Evolutionary conservation across 2,329 filamentous ascomycete species (phyloP).

Genomic region (Trichoderma breve): DNA sequence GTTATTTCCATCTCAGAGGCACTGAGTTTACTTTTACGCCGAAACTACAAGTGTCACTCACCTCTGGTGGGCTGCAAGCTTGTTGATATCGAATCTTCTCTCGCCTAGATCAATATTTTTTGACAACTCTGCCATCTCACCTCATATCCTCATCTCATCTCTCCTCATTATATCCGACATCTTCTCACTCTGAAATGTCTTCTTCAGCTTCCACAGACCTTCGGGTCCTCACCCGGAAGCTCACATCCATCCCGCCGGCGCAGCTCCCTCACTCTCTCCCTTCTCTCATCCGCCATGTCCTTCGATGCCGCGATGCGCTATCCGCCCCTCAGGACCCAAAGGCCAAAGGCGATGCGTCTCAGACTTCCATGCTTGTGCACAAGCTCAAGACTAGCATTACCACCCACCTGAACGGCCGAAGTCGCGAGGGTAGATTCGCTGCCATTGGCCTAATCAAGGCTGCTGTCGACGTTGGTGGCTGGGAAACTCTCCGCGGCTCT

Average conservation of each 20-base stretch:
- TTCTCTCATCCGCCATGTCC: conserved; percentile 61
- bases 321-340: conserved; percentile 61
- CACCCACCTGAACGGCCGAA: conserved; percentile 75
- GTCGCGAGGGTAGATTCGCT: conserved; percentile 70
- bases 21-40: background rate
- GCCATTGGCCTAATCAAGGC: conserved; percentile 79
- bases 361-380: conserved; percentile 69
- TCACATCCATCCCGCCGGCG: conserved; percentile 68
- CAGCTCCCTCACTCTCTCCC: conserved; percentile 74
- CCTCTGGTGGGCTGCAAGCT: background rate
- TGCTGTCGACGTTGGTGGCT: conserved; percentile 76
- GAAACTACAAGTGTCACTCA: background rate
- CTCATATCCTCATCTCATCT: background rate
- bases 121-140: background rate
- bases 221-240: conserved; percentile 62
- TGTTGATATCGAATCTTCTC: background rate
- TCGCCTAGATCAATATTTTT: background rate
- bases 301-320: conserved; percentile 58
- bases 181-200: background rate
- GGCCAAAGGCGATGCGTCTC: conserved; percentile 60
- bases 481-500: conserved; percentile 72
- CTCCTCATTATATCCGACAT: background rate
- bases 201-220: conserved; percentile 50
- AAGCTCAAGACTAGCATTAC: conserved; percentile 78
- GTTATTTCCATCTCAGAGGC: background rate